Base-by-base conservation (phyloP, 257 asterid genomes). In the Capsicum pubescens region DNA sequence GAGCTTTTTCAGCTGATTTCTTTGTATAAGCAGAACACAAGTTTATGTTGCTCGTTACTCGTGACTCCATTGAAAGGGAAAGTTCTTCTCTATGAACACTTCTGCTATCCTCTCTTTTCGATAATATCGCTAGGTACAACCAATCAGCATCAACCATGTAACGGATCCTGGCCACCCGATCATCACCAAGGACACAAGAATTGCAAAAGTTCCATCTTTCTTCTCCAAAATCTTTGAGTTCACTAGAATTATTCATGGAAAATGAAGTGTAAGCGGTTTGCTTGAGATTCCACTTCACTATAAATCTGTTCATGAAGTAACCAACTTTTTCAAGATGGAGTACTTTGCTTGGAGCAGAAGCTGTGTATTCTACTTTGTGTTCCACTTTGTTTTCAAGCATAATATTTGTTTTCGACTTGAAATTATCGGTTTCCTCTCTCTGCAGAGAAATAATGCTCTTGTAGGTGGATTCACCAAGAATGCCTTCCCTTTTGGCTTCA, bases 281-380 rank as follows among this genome's bases (percentile, higher is more conserved):
- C 83, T 52, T 57, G 59, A 52, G 77, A 72, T 81, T 86, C 98
- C 98, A 94, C 63, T 86, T 85, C 85, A 96, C 76, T 71, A 86
- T 80, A 88, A 89, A 93, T 91, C 98, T 92, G 80, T 91, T 88
- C 99, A 94, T 94, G 89, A 92, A 93, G 89, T 92, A 92, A 76
- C 93, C 95, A 80, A 86, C 85, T 85, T 93, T 86, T 59, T 94
- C 94, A 9, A 89, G 95, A 86, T 58, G 82, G 66, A 96, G 79
- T 69, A 84, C 81, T 81, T 66, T 69, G 55, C 71, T 85, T 55
- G 54, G 83, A 82, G 76, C 80, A 70, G 79, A 84, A 84, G 78
- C 72, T 7, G 84, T 48, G 82, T 79, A 69, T 82, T 72, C 83
- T 57, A 84, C 82, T 67, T 56, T 82, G 85, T 88, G 88, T 26